Conservation (phyloP, 2,329 filamentous ascomycete species). For the Xylariaceae sp. region DNA sequence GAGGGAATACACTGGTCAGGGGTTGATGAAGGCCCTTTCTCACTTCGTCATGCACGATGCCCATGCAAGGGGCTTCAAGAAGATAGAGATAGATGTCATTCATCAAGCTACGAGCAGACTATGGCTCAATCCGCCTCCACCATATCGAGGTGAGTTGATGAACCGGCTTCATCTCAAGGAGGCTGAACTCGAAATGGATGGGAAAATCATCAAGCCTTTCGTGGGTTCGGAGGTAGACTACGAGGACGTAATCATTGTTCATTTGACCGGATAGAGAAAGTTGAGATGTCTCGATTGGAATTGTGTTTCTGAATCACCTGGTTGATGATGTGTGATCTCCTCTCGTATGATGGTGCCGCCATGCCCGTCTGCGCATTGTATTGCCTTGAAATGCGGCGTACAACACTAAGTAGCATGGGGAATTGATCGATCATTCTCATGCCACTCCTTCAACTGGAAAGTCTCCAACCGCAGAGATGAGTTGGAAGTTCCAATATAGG, state of each 20-base stretch:
- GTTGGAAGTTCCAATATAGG: too few species aligned
- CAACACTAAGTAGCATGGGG: too few species aligned
- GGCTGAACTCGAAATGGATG: not conserved
- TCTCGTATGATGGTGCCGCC: too few species aligned
- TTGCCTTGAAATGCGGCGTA: too few species aligned
- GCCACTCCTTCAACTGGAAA: too few species aligned
- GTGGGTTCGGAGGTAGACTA: not conserved
- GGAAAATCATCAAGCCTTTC: constrained; percentile 1
- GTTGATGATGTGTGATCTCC: too few species aligned
- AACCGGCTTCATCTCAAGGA: not conserved
- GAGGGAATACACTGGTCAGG: constrained; percentile 16
- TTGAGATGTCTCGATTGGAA: too few species aligned
- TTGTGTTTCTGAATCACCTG: too few species aligned
- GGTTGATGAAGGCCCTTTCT: constrained; percentile 21
- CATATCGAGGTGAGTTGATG: constrained; percentile 4
- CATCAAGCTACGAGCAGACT: constrained; percentile 14
- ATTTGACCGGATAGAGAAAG: not conserved
- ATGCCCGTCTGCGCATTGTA: too few species aligned
- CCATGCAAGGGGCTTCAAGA: constrained; percentile 19
- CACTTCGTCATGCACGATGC: constrained; percentile 23
- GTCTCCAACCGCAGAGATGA: too few species aligned
- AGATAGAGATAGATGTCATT: constrained; percentile 17
- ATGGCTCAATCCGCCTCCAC: constrained; percentile 17
- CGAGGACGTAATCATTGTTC: not conserved
- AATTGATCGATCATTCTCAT: too few species aligned